These are phyloP conservation scores for Cyclotella atomus DNA, from an alignment of 108 stramenopile species.

Conservation along the genomic window DNA sequence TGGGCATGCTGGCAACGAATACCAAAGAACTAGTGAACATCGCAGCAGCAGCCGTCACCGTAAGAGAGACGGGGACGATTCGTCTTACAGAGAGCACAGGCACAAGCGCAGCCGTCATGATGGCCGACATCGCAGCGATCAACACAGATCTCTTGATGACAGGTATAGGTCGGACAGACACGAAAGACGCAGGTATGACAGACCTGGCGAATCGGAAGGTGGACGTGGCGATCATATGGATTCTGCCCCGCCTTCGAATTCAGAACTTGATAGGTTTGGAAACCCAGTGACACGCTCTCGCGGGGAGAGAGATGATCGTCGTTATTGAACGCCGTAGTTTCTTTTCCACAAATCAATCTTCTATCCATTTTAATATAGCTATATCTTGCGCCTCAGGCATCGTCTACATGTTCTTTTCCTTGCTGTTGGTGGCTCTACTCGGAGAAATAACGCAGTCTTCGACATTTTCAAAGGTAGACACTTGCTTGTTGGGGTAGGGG, in stretches of 20 bases:
- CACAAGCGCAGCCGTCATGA: conserved; percentile 12
- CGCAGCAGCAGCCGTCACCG: neutral
- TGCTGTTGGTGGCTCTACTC: too few relatives aligned
- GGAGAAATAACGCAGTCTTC: too few relatives aligned
- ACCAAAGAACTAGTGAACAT: conserved; percentile 1
- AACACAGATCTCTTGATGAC: conserved; percentile 6
- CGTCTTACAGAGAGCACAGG: conserved; percentile 1
- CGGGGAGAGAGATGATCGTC: neutral
- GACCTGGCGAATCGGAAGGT: neutral
- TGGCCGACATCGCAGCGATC: neutral
- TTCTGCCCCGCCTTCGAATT: conserved; percentile 13
- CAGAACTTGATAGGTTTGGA: conserved; percentile 14
- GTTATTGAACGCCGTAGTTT: too few relatives aligned
- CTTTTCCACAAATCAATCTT: too few relatives aligned
- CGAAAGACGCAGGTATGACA: neutral
- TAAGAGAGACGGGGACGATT: conserved; percentile 11
- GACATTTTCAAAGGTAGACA: too few relatives aligned
- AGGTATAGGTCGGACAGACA: conserved; percentile 10
- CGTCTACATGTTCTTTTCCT: too few relatives aligned
- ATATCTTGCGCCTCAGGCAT: too few relatives aligned
- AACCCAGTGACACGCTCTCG: conserved; percentile 8
- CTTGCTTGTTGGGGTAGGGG: too few relatives aligned
- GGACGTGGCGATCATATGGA: neutral
- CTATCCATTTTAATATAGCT: too few relatives aligned
- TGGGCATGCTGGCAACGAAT: too few relatives aligned